Evolutionary conservation across 768 basidiomycete genomes (phyloP), one percentile per base, ranked within the genome.

Genomic region (Pleurotus platypus): DNA sequence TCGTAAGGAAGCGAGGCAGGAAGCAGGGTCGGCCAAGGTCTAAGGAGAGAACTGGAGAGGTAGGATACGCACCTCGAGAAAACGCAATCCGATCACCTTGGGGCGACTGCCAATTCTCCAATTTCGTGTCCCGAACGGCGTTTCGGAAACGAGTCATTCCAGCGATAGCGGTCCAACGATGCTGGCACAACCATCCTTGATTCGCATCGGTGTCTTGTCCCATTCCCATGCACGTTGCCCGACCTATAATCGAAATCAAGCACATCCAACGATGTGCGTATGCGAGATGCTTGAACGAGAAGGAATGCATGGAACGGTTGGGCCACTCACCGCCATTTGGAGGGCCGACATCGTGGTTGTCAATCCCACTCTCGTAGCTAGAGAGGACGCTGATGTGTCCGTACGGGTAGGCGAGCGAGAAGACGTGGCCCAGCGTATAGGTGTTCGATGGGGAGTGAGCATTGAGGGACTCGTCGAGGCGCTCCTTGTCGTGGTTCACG

Each of bases 111-210:
- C 77, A 80, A 58, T 77, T 65, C 3, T 60, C 68, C 9, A 82
- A n/a, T 3, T 3, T 9, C 42, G 42, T 20, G 11, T n/a, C 15
- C 5, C 83, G 83, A 11, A 85, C 85, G 30, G 73, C 72, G 61
- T 86, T 84, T 35, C 79, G 74, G 73, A 87, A 86, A 1, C 81
- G 83, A n/a, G 77, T 76, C 83, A 87, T 85, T 3, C 85, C 85
- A 2, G 73, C 69, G 43, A 87, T 70, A 4, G 84, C 77, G 4
- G 73, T 63, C 71, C 76, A 84, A 4, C 86, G 80, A 61, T 88
- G 86, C 62, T 88, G 85, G 64, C 85, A 86, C 39, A 82, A 70
- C 84, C 84, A 87, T 1, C 84, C 82, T 15, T 73, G 74, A n/a
- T 71, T 66, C 2, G 82, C 85, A 11, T 75, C 76, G n/a, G 66